These are phyloP conservation scores for Aurinia saxatilis DNA, from an alignment of 345 rosid species.

Conservation along the genomic window DNA sequence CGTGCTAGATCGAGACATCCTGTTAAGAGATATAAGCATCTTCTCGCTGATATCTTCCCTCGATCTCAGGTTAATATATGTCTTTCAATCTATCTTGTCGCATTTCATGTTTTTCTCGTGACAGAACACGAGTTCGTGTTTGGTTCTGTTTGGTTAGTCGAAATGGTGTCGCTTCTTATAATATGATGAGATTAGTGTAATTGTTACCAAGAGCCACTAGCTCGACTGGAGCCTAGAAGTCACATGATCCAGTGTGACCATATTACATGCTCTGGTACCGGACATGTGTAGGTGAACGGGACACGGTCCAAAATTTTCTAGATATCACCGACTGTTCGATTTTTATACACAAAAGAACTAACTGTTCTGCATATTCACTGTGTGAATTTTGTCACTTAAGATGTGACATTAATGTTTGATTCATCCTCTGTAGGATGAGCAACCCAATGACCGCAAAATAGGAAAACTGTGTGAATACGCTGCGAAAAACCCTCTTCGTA, in stretches of 20 bases:
- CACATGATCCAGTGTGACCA: too few species aligned
- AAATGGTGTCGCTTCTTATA: too few species aligned
- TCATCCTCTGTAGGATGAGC: constrained; percentile 34
- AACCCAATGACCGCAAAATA: constrained; percentile 39
- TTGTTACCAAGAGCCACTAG: background rate
- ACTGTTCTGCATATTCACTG: background rate
- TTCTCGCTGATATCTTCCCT: constrained; percentile 57
- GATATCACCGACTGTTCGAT: too few species aligned
- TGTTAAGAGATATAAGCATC: constrained; percentile 59
- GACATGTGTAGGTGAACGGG: too few species aligned
- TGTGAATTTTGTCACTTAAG: background rate
- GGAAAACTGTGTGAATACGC: constrained; percentile 60
- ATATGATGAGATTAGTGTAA: background rate
- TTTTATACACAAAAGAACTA: background rate
- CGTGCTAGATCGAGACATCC: constrained; percentile 74
- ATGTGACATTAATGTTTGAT: background rate
- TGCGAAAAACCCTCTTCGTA: constrained; percentile 63
- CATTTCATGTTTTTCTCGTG: too few species aligned
- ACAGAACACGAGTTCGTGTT: too few species aligned
- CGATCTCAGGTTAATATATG: constrained; percentile 38
- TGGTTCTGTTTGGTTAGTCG: too few species aligned
- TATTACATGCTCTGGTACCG: too few species aligned
- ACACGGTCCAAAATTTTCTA: too few species aligned
- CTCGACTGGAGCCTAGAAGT: too few species aligned
- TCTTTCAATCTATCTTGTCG: too few species aligned